Base-by-base conservation (phyloP, 1,139 yeast species). In the Hyphopichia khmerensis region DNA sequence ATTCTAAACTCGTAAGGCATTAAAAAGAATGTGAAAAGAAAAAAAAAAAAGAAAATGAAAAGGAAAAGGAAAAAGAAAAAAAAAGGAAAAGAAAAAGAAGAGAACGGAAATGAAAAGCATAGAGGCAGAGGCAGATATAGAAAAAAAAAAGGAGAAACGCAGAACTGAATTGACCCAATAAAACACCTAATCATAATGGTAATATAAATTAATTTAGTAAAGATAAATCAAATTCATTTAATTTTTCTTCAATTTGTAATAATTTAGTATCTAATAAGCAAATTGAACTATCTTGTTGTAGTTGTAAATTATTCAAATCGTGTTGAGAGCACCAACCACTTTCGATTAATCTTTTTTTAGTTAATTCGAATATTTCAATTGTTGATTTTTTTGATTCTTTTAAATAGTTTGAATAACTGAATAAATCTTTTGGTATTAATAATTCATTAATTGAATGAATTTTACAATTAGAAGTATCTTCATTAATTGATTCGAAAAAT, bases 281-380 rank as follows among this genome's bases (percentile, higher is more conserved):
- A 33, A 59, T 43, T 24, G 65, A 59, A 13, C 64, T 46, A 47
- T 66, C 70, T 46, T 64, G 64, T 47, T 70, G 75, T 33, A 67
- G 50, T 48, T 62, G 67, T 40, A 71, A 58, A 54, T 70, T 72
- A 46, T 69, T 64, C 53, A 73, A 62, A 51, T 73, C 78, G 46
- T 70, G 70, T 30, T 54, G 55, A 2, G 77, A 70, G 49, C 77
- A 72, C 79, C 79, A 73, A 2, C 79, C 79, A 40, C 71, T 64
- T 34, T 61, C 62, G 23, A 52, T 45, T 44, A 73, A 60, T 42
- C 69, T 59, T 38, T 59, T 55, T 41, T 57, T 66, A n/a, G 77
- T 67, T 19, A 59, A 51, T 36, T 60, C 67, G 48, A 62, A 73
- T 3, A 73, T 72, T 16, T 66, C 68, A 35, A 56, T 57, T 19